Evolutionary conservation across 306 rosid genomes (phyloP).

Genomic region (Potentilla sterilis): DNA sequence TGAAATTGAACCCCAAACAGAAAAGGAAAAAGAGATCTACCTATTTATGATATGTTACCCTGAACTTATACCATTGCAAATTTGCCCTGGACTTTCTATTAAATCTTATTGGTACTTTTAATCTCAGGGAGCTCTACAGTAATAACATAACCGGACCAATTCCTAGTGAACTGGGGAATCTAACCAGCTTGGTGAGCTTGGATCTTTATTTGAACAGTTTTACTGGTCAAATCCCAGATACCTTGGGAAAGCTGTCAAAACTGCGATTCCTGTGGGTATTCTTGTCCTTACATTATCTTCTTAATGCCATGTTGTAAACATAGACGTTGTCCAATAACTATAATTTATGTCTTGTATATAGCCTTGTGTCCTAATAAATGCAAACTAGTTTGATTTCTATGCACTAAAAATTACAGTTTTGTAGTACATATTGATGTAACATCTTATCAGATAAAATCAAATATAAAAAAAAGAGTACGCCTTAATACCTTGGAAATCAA

Average conservation of each 20-base stretch:
- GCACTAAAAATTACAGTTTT: neutral
- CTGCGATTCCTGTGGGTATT: constrained; percentile 89
- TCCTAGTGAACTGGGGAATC: constrained; percentile 96
- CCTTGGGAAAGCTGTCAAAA: constrained; percentile 92
- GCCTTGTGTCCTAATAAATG: neutral
- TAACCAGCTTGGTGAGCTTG: constrained; percentile 99
- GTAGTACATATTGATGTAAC: neutral
- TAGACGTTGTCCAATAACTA: neutral
- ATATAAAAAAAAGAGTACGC: neutral
- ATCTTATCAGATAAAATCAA: neutral
- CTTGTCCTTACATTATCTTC: constrained; percentile 17
- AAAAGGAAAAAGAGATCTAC: neutral
- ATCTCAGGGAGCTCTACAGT: constrained; percentile 90
- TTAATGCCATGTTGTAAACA: constrained; percentile 7
- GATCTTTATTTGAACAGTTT: constrained; percentile 87
- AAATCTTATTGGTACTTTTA: neutral
- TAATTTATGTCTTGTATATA: neutral
- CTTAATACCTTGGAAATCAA: neutral
- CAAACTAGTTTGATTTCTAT: neutral
- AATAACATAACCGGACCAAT: constrained; percentile 86
- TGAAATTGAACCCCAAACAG: neutral
- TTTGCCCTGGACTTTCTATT: neutral
- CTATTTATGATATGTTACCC: neutral
- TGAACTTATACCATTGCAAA: neutral
- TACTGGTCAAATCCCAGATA: constrained; percentile 84